phyloP scores from a whole-genome alignment of 176 grass and related monocot genomes.

The Juncus effusus region DNA sequence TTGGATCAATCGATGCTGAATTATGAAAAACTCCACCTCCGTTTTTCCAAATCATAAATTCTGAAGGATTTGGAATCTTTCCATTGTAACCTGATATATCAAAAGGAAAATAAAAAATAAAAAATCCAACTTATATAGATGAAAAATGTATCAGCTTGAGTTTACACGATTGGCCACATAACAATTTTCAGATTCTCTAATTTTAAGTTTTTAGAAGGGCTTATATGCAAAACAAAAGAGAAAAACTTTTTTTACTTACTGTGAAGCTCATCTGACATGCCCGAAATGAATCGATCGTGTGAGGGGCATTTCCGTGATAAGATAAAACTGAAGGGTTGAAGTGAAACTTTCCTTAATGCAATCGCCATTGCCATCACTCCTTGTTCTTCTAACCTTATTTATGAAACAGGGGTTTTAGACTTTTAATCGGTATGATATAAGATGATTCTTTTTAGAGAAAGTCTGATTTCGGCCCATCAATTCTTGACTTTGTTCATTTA shows the following conservation, averaged over 20 bases:
- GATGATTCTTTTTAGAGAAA: too few species aligned
- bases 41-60: constrained; percentile 18
- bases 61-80: background rate
- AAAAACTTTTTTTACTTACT: background rate
- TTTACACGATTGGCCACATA: too few species aligned
- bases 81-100: constrained; percentile 13
- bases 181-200: background rate
- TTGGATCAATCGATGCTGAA: constrained; percentile 20
- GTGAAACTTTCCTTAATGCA: constrained; percentile 2
- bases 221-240: background rate
- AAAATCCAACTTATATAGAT: background rate
- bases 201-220: background rate
- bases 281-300: background rate
- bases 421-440: too few species aligned
- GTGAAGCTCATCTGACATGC: constrained; percentile 5
- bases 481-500: too few species aligned
- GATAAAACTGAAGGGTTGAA: background rate
- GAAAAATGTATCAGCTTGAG: background rate
- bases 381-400: too few species aligned
- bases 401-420: too few species aligned
- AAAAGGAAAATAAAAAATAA: background rate
- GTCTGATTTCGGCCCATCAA: too few species aligned
- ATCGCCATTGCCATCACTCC: constrained; percentile 3
- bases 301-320: constrained; percentile 7
- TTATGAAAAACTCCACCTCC: constrained; percentile 25